phyloP scores from a whole-genome alignment of 2,329 filamentous ascomycete genomes.

The Paraconiothyrium sp. region DNA sequence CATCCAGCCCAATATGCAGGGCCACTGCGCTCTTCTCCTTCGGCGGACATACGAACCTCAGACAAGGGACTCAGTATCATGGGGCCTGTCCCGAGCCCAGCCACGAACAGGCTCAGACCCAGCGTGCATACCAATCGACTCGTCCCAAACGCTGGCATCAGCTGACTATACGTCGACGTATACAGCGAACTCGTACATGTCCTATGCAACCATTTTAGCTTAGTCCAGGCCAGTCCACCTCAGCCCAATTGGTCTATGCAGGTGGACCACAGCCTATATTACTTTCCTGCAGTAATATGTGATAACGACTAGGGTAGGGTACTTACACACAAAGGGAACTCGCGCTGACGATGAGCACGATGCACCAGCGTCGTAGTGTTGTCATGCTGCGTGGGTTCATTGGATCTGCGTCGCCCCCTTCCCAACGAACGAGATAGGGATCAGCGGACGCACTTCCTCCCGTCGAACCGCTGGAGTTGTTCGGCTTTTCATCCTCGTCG shows the following conservation, averaged over 20 bases:
- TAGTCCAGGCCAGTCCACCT: slow-evolving; percentile 2
- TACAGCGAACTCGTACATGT: slow-evolving; percentile 91
- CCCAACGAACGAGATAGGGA: slow-evolving; percentile 77
- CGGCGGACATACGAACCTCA: slow-evolving; percentile 47
- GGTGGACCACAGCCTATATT: slow-evolving; percentile 13
- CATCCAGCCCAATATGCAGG: slow-evolving; percentile 12
- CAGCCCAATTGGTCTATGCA: neutral
- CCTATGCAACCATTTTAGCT: slow-evolving; percentile 53
- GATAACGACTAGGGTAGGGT: slow-evolving; percentile 2
- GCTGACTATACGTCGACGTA: slow-evolving; percentile 80
- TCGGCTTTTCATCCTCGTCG: slow-evolving; percentile 38
- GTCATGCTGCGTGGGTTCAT: slow-evolving; percentile 76
- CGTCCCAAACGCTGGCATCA: slow-evolving; percentile 77
- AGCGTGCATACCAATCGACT: slow-evolving; percentile 78
- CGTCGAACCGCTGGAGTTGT: slow-evolving; percentile 31
- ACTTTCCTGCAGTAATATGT: slow-evolving; percentile 17
- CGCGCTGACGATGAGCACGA: slow-evolving; percentile 76
- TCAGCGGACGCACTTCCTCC: slow-evolving; percentile 40
- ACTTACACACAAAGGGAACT: slow-evolving; percentile 86
- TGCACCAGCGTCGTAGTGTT: slow-evolving; percentile 76
- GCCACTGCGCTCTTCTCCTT: slow-evolving; percentile 1
- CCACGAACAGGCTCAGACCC: slow-evolving; percentile 83
- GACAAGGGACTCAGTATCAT: slow-evolving; percentile 66
- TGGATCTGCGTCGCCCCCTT: slow-evolving; percentile 76
- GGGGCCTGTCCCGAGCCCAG: slow-evolving; percentile 71